Base-by-base conservation (phyloP, 2,329 filamentous ascomycete genomes). In the Hymenoscyphus salicellus region DNA sequence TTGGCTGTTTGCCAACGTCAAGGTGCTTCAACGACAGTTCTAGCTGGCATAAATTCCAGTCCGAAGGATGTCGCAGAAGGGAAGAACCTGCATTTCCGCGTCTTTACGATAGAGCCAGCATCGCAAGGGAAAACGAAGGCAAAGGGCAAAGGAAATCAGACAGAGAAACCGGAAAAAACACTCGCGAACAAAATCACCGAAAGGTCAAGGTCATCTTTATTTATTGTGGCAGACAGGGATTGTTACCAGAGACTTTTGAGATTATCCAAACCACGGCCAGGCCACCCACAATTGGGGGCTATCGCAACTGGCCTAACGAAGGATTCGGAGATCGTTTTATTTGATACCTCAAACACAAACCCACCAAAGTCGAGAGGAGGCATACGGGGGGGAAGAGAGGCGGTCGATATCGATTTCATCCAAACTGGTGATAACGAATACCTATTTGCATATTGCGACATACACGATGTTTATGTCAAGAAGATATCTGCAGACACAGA, bases 21-120 rank as follows among this genome's bases (percentile, higher is more conserved):
- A 77, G 81, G 80, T 60, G 87, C 83, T 72, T 81, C 75, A 60
- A 84, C 85, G 5, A 75, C 84, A 52, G 78, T 86, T 7, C 88
- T 91, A 69, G 91, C 93, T 30, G 93, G 93, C 62, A 89, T 97
- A 79, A 97, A 97, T 77, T 93, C 92, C 65, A 90, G 89, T 65
- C 83, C 87, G 57, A 84, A 83, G 5, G 88, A 92, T 64, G 83
- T 93, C 69, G 82, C 87, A 71, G 87, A 88, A 69, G 91, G 90
- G 69, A 89, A 86, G 74, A 97, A 97, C 76, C 84, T 91, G 73
- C 93, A 97, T 78, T 86, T 98, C 69, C 86, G 93, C 69, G 84
- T 91, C 10, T 90, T 96, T 73, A 82, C 84, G 68, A 82, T 95
- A 59, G 76, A 77, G 69, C 68, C 73, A 1, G 55, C 68, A 16